phyloP scores from a whole-genome alignment of 2,329 filamentous ascomycete genomes.

The Chalara sp. region DNA sequence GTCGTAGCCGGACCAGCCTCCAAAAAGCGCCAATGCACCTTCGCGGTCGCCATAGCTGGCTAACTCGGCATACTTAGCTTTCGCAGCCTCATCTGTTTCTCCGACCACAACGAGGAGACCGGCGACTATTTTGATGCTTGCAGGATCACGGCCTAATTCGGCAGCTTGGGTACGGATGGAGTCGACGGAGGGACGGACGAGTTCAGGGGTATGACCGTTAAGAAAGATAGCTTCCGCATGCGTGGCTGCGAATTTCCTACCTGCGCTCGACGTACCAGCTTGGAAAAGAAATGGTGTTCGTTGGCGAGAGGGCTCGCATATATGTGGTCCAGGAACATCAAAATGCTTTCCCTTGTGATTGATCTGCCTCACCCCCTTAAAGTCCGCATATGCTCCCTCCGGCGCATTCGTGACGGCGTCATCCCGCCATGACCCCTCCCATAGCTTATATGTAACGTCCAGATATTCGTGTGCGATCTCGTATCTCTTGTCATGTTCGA shows the following conservation, averaged over 20 bases:
- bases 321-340: slow-evolving; percentile 56
- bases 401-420: slow-evolving; percentile 52
- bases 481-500: slow-evolving; percentile 62
- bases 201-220: slow-evolving; percentile 54
- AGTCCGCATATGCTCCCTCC: slow-evolving; percentile 52
- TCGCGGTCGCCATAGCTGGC: slow-evolving; percentile 55
- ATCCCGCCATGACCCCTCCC: slow-evolving; percentile 21
- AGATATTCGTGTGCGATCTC: slow-evolving; percentile 57
- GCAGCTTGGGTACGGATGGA: slow-evolving; percentile 50
- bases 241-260: slow-evolving; percentile 60
- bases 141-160: slow-evolving; percentile 47
- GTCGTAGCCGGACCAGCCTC: slow-evolving; percentile 68
- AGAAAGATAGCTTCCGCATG: slow-evolving; percentile 69
- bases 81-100: slow-evolving; percentile 57
- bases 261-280: slow-evolving; percentile 60
- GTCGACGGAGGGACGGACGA: slow-evolving; percentile 54
- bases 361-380: slow-evolving; percentile 53
- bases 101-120: slow-evolving; percentile 61
- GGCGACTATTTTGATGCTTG: slow-evolving; percentile 60
- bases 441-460: slow-evolving; percentile 22
- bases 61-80: slow-evolving; percentile 56
- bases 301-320: slow-evolving; percentile 41
- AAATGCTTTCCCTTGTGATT: slow-evolving; percentile 60
- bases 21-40: slow-evolving; percentile 64
- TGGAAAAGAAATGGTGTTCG: slow-evolving; percentile 39